Evolutionary conservation across 768 basidiomycete species (phyloP), one percentile per base, ranked within the genome.

Genomic region (Strobilomyces dryophilus): DNA sequence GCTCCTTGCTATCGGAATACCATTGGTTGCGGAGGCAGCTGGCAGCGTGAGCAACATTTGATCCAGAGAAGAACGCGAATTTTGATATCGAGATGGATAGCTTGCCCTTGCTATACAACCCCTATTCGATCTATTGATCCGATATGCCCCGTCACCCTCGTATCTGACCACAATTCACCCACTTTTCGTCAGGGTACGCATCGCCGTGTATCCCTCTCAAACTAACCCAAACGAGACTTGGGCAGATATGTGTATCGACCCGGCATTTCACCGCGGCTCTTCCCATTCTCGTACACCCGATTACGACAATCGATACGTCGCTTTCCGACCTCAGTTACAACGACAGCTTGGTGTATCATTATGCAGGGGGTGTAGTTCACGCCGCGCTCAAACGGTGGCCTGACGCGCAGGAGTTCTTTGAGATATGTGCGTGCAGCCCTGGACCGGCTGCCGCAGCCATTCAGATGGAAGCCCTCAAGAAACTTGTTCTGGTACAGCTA

Each of bases 391-490:
- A 83, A 60, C 74, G 74, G 17, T 93, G 85, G 82, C 60, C 72
- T 2, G 77, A 84, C 9, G 89, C 92, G 0, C 81, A 83, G 52
- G 86, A 90, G 51, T 84, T 80, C 56, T 85, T 94, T 46, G 92
- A 95, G 70, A 86, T 87, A 26, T 87, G 85, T 53, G 83, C 84
- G 21, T 81, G 79, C 32, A 78, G 79, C 20, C 87, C 82, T 5
- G 85, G 78, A 24, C 72, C 66, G 10, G 76, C 69, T 37, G 80
- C 83, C 0, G 77, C 82, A 4, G 82, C 86, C 8, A 73, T 94
- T 4, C 92, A 95, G 66, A 68, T 93, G 61, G 92, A 94, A 63
- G 92, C 92, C 0, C 72, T 87, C 61, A 95, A 95, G 77, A 93
- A 94, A 70, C 72, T 92, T 44, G 71, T 79, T 20, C 74, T 95